These are phyloP conservation scores for Lodderomyces pseudojiufengensis DNA, from an alignment of 1,139 yeast species.

Conservation along the genomic window DNA sequence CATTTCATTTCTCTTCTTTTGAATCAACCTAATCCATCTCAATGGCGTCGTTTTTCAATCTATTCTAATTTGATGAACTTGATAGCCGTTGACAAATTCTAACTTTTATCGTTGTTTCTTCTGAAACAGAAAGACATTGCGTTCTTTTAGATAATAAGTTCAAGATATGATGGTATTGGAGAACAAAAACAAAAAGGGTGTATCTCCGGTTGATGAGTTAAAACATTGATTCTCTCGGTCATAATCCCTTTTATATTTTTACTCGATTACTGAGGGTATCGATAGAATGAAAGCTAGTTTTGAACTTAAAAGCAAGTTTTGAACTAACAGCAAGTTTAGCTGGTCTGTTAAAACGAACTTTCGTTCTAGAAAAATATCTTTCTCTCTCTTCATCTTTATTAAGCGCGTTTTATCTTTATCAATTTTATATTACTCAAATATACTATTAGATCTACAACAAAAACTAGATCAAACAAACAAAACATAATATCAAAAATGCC, in stretches of 20 bases:
- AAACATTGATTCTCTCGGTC: conserved; percentile 43
- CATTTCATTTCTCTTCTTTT: conserved; percentile 6
- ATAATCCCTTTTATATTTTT: conserved; percentile 38
- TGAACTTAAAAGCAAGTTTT: too few species aligned
- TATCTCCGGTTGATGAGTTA: conserved; percentile 47
- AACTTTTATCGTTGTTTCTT: conserved; percentile 2
- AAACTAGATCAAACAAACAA: too few species aligned
- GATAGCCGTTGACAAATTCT: conserved; percentile 27
- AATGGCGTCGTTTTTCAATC: conserved; percentile 34
- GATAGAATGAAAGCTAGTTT: too few species aligned
- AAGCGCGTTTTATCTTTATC: conserved; percentile 4
- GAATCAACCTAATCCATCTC: conserved; percentile 23
- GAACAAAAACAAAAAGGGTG: conserved; percentile 31
- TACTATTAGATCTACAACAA: too few species aligned
- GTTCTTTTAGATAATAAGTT: conserved; percentile 8
- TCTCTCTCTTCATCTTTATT: background rate
- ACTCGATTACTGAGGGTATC: background rate
- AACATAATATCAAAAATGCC: conserved; percentile 11
- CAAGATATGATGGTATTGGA: conserved; percentile 19
- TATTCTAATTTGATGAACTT: conserved; percentile 25
- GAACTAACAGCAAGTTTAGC: too few species aligned
- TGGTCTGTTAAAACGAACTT: too few species aligned
- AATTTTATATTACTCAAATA: too few species aligned
- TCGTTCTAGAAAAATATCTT: background rate
- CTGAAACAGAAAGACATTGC: conserved; percentile 9